phyloP scores from a whole-genome alignment of 2,329 filamentous ascomycete genomes.

The Curvularia spicifera region DNA sequence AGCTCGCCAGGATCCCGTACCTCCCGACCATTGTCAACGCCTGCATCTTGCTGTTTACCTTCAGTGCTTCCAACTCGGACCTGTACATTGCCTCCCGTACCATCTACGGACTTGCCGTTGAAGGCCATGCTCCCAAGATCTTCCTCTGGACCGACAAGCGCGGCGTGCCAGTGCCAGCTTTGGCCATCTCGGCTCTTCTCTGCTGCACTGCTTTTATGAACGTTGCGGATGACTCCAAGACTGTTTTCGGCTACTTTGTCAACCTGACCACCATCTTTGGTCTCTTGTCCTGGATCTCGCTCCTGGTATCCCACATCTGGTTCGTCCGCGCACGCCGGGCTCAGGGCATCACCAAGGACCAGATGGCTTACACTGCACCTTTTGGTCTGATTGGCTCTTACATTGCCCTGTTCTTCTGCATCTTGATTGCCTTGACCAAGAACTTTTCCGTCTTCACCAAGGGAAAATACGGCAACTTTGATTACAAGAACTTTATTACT shows the following conservation, averaged over 20 bases:
- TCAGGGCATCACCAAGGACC: slow-evolving; percentile 53
- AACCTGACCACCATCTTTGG: slow-evolving; percentile 54
- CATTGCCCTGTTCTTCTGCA: slow-evolving; percentile 71
- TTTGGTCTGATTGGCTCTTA: slow-evolving; percentile 74
- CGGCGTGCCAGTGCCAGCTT: slow-evolving; percentile 72
- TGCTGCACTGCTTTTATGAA: slow-evolving; percentile 70
- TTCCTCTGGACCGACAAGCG: slow-evolving; percentile 73
- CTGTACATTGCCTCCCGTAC: slow-evolving; percentile 76
- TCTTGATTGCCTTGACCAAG: slow-evolving; percentile 79
- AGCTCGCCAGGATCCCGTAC: slow-evolving; percentile 65
- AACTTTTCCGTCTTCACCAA: slow-evolving; percentile 76
- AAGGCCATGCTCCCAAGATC: slow-evolving; percentile 74
- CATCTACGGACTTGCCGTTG: slow-evolving; percentile 73
- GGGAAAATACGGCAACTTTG: slow-evolving; percentile 61
- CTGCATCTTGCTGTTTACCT: slow-evolving; percentile 76
- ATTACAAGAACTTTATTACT: slow-evolving; percentile 79
- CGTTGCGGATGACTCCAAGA: slow-evolving; percentile 49
- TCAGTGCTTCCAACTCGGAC: slow-evolving; percentile 78
- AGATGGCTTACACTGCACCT: slow-evolving; percentile 67
- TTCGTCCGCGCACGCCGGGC: slow-evolving; percentile 56
- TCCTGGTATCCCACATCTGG: slow-evolving; percentile 57
- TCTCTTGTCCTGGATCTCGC: slow-evolving; percentile 57
- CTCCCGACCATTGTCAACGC: slow-evolving; percentile 74
- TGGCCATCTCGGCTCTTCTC: slow-evolving; percentile 67
- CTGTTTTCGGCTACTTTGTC: slow-evolving; percentile 58